A percentile compares a stretch with the other conserved stretches of the same genome.
These are phyloP conservation scores for Psidium guajava DNA, from an alignment of 345 rosid genomes.

Conservation along the genomic window DNA sequence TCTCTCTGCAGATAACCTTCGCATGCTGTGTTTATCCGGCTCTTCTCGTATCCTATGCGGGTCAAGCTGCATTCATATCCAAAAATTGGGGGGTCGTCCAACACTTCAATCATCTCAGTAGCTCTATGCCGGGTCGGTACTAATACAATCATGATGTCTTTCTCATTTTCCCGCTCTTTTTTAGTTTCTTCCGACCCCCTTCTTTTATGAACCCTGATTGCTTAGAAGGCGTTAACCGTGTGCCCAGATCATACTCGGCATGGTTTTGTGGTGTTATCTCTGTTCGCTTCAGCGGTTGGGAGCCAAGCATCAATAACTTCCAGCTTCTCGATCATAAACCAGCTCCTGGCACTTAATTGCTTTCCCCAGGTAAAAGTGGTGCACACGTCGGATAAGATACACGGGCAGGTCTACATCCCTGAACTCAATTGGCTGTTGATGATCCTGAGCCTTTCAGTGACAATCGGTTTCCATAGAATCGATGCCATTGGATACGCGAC, in stretches of 20 bases:
- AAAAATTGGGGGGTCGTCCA: constrained; percentile 4
- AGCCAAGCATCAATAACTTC: constrained; percentile 61
- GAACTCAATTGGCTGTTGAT: constrained; percentile 52
- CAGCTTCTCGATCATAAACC: constrained; percentile 53
- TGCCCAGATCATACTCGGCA: constrained; percentile 27
- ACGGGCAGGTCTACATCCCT: constrained; percentile 55
- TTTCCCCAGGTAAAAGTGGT: constrained; percentile 53
- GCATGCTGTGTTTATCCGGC: constrained; percentile 36
- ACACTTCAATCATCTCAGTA: constrained; percentile 31
- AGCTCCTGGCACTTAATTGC: constrained; percentile 47
- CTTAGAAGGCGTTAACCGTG: neutral
- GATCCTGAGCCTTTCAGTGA: constrained; percentile 39
- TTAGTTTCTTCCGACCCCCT: constrained; percentile 1
- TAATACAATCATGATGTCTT: neutral
- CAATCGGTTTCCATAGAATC: constrained; percentile 31
- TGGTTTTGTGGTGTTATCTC: constrained; percentile 26
- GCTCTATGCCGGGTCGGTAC: constrained; percentile 31
- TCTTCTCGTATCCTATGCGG: constrained; percentile 38
- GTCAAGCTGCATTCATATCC: constrained; percentile 57
- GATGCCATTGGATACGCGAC: constrained; percentile 31
- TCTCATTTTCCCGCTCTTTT: neutral
- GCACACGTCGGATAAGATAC: constrained; percentile 39
- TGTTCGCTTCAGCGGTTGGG: constrained; percentile 37
- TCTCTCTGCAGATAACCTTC: constrained; percentile 32
- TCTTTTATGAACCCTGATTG: neutral